Evolutionary conservation across 108 stramenopile species (phyloP).

Genomic region (Cyclotella distinguenda): DNA sequence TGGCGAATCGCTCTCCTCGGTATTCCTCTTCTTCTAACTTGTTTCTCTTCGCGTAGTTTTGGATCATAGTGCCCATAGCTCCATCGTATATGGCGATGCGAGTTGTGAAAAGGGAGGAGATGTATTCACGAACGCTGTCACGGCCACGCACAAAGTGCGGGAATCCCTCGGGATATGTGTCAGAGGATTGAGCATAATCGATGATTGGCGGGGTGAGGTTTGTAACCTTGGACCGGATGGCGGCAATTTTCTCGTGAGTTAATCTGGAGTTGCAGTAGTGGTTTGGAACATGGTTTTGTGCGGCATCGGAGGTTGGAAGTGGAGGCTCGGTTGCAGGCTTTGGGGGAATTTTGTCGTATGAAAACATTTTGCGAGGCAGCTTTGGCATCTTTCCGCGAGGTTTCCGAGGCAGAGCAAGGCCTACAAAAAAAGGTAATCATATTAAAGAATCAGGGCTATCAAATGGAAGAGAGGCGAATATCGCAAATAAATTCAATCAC

Average conservation of each 20-base stretch:
- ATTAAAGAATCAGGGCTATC: too few relatives aligned
- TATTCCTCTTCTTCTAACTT: conserved; percentile 94
- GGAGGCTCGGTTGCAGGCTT: conserved; percentile 86
- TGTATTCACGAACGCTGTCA: conserved; percentile 88
- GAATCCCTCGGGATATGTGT: conserved; percentile 70
- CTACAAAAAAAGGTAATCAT: too few relatives aligned
- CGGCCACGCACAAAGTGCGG: conserved; percentile 93
- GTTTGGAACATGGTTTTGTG: conserved; percentile 83
- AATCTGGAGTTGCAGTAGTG: conserved; percentile 75
- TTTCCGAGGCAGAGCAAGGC: conserved; percentile 31
- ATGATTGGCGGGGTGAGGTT: conserved; percentile 49
- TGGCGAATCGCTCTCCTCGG: conserved; percentile 94
- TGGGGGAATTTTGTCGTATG: conserved; percentile 73
- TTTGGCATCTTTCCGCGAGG: conserved; percentile 56
- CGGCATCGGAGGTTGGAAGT: conserved; percentile 80
- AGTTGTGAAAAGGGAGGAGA: conserved; percentile 80
- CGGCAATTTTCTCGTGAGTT: conserved; percentile 77
- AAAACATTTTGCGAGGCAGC: conserved; percentile 64
- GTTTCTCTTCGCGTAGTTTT: conserved; percentile 93
- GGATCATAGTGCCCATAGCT: conserved; percentile 99
- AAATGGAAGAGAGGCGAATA: too few relatives aligned
- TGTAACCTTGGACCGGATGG: conserved; percentile 74
- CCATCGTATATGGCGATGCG: conserved; percentile 96
- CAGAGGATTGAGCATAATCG: conserved; percentile 69
- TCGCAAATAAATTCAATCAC: too few relatives aligned